A percentile compares a stretch with the other conserved stretches of the same genome.
Conservation (phyloP, 768 basidiomycete genomes). For the Pluteus cervinus region DNA sequence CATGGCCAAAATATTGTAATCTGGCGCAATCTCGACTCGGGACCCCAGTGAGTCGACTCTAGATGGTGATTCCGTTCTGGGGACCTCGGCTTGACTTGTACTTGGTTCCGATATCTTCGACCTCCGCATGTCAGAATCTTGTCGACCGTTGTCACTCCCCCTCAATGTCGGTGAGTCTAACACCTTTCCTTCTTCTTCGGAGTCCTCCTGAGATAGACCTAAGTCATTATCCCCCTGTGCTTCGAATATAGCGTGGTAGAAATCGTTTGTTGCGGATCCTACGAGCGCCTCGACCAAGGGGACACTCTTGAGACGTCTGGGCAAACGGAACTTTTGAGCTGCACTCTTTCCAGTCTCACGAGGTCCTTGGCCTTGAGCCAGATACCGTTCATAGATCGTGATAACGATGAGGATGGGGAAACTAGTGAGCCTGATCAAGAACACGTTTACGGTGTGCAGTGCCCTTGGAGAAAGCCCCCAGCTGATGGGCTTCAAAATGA, state of each 20-base stretch:
- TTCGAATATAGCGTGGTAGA: slow-evolving; percentile 77
- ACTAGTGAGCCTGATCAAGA: slow-evolving; percentile 78
- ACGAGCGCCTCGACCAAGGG: slow-evolving; percentile 71
- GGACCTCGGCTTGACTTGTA: background rate
- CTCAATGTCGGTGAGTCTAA: slow-evolving; percentile 31
- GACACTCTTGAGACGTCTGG: slow-evolving; percentile 65
- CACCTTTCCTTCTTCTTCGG: slow-evolving; percentile 39
- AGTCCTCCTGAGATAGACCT: slow-evolving; percentile 45
- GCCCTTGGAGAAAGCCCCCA: slow-evolving; percentile 68
- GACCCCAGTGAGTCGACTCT: slow-evolving; percentile 1
- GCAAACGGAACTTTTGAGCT: slow-evolving; percentile 53
- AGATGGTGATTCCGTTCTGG: slow-evolving; percentile 3
- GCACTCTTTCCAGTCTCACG: slow-evolving; percentile 45
- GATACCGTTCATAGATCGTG: slow-evolving; percentile 70
- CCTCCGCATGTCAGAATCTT: slow-evolving; percentile 27
- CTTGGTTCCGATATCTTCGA: slow-evolving; percentile 4
- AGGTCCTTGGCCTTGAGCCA: slow-evolving; percentile 41
- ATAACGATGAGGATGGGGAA: slow-evolving; percentile 76
- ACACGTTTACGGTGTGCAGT: slow-evolving; percentile 80
- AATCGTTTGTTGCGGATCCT: slow-evolving; percentile 55
- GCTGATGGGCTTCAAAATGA: slow-evolving; percentile 72
- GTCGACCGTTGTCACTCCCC: slow-evolving; percentile 31
- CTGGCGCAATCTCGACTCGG: background rate
- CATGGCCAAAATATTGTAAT: slow-evolving; percentile 2
- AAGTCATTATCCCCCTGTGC: slow-evolving; percentile 45